Percentiles rank a stretch among this genome's conserved stretches.
Evolutionary conservation across 2,329 filamentous ascomycete genomes (phyloP).

Genomic region (Stagonosporopsis tanaceti): DNA sequence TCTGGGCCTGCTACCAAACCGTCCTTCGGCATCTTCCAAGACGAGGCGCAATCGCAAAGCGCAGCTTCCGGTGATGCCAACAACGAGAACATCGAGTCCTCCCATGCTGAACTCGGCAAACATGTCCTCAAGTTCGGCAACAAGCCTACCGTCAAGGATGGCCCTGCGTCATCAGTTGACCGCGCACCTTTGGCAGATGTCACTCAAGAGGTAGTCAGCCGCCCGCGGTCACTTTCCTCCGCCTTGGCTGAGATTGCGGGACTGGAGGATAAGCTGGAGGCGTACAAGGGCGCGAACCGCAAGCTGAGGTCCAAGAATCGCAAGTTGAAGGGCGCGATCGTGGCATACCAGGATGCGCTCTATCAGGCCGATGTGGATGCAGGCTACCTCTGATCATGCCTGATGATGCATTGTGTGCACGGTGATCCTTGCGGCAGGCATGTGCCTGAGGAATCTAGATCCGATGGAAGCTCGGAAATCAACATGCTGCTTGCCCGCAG

Average conservation of each 20-base stretch:
- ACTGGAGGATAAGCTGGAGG: slow-evolving; percentile 6
- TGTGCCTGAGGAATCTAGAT: neutral
- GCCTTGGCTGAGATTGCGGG: slow-evolving; percentile 7
- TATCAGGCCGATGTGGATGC: slow-evolving; percentile 9
- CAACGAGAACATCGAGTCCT: neutral
- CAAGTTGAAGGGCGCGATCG: slow-evolving; percentile 10
- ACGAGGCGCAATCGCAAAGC: neutral
- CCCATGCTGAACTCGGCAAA: neutral
- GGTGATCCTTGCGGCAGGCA: neutral
- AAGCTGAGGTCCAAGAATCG: slow-evolving; percentile 4
- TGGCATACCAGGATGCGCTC: slow-evolving; percentile 15
- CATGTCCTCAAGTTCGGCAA: neutral
- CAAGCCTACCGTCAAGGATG: neutral
- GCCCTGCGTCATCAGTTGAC: neutral
- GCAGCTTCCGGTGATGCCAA: neutral
- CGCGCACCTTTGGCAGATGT: slow-evolving; percentile 2
- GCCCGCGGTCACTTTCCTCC: slow-evolving; percentile 1
- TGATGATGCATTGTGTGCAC: neutral
- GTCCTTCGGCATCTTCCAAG: slow-evolving; percentile 7
- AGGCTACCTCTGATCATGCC: neutral
- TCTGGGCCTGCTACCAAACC: neutral
- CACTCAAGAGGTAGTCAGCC: neutral
- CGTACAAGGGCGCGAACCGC: neutral
- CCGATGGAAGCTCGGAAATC: neutral
- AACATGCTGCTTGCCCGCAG: neutral